Evolutionary conservation across 1,284 basidiomycete genomes (phyloP), one percentile per base, ranked within the genome.

Genomic region (Austroboletus sp.): DNA sequence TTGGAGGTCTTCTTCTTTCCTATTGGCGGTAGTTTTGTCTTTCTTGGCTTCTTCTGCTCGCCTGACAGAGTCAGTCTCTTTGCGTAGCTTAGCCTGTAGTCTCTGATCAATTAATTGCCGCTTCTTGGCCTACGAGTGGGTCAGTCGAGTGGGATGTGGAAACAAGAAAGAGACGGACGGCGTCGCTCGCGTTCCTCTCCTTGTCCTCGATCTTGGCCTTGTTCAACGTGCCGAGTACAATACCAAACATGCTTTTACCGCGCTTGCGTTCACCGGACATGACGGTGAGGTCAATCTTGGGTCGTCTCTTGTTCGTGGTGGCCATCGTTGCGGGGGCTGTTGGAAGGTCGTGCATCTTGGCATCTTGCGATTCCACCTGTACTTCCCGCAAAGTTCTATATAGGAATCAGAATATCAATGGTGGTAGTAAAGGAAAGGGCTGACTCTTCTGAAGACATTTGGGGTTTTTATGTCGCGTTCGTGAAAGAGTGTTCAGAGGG

Each of bases 131-230:
- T 87, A 29, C 17, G 6, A 3, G 21, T 27, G 42, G 36, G 39
- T 53, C 35, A 52, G 47, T 48, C 12, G 11, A 21, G 33, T 15
- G 46, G 26, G 11, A 32, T 27, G 16, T 10, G 33, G n/a, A 25
- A 11, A 6, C 29, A 42, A 27, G 32, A 34, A 23, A 33, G 39
- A 36, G 31, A 42, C 82, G 50, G 53, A 87, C 84, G 55, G 85
- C 85, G 55, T 88, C 85, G 65, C 83, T 85, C 29, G 80, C 79
- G 63, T 75, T 85, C 47, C 85, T 71, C 70, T 84, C 79, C 61
- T 83, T 81, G 63, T 86, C 85, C 71, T 88, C 85, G 55, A 75
- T 80, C 70, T 85, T 86, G 55, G 85, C 85, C 72, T 84, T 85
- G 69, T 82, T 85, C 52, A 89, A 75, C 54, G 85, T 89, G 48